phyloP scores from a whole-genome alignment of 768 basidiomycete species.

The Macrocybe gigantea region DNA sequence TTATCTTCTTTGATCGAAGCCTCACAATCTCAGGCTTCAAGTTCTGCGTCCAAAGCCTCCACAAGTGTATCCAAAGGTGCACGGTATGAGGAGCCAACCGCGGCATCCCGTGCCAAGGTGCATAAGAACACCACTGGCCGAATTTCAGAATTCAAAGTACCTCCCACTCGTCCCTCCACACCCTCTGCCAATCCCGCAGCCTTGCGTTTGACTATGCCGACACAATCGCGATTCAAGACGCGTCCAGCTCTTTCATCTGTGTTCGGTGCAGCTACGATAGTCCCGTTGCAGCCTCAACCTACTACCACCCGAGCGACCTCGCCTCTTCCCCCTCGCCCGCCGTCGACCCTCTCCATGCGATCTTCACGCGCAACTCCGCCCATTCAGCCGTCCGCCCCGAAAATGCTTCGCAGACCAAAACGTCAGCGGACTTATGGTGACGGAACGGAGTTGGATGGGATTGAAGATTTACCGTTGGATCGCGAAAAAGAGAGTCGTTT shows the following conservation, averaged over 20 bases:
- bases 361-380: slow-evolving; percentile 27
- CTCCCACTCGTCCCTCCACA: slow-evolving; percentile 75
- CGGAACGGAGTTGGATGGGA: slow-evolving; percentile 83
- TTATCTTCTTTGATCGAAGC: slow-evolving; percentile 68
- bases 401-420: slow-evolving; percentile 72
- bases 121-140: slow-evolving; percentile 63
- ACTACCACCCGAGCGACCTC: slow-evolving; percentile 43
- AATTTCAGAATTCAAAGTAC: slow-evolving; percentile 61
- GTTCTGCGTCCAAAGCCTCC: slow-evolving; percentile 37
- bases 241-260: slow-evolving; percentile 74
- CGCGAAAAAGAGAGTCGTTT: slow-evolving; percentile 74
- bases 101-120: slow-evolving; percentile 73
- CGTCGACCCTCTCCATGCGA: slow-evolving; percentile 47
- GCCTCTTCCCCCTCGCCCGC: slow-evolving; percentile 54
- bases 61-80: slow-evolving; percentile 35
- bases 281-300: slow-evolving; percentile 27
- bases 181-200: slow-evolving; percentile 75
- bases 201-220: slow-evolving; percentile 83
- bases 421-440: slow-evolving; percentile 74
- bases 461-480: slow-evolving; percentile 86
- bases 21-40: slow-evolving; percentile 48
- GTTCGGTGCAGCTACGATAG: slow-evolving; percentile 44
- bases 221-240: slow-evolving; percentile 66
- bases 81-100: slow-evolving; percentile 75
- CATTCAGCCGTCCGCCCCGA: slow-evolving; percentile 45